Percentiles rank a stretch among this genome's conserved stretches.
These are phyloP conservation scores for Camellia lanceoleosa DNA, from an alignment of 148 eudicot species.

Conservation along the genomic window DNA sequence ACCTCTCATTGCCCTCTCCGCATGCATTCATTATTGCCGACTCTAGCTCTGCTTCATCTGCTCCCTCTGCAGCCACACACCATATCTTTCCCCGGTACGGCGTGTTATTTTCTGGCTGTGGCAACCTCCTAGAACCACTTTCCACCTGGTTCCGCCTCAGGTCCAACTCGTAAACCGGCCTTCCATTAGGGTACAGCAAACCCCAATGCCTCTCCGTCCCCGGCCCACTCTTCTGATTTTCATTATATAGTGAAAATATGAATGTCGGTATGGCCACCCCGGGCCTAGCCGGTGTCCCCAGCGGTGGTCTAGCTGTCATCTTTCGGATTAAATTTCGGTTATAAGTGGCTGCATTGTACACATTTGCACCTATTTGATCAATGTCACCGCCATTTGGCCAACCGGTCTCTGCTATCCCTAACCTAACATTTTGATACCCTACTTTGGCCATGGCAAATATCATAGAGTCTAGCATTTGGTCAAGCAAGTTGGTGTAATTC, in stretches of 20 bases:
- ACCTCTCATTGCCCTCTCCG: slow-evolving; percentile 39
- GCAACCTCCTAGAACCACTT: slow-evolving; percentile 16
- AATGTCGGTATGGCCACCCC: slow-evolving; percentile 54
- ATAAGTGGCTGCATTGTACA: slow-evolving; percentile 74
- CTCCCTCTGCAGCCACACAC: slow-evolving; percentile 55
- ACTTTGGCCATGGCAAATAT: slow-evolving; percentile 56
- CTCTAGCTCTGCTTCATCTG: slow-evolving; percentile 28
- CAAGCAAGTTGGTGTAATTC: slow-evolving; percentile 63
- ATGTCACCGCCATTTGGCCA: slow-evolving; percentile 81
- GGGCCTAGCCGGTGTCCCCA: slow-evolving; percentile 83
- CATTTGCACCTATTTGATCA: slow-evolving; percentile 66
- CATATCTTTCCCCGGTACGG: slow-evolving; percentile 53
- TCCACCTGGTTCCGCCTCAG: slow-evolving; percentile 26
- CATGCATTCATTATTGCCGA: slow-evolving; percentile 38
- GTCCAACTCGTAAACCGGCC: slow-evolving; percentile 47
- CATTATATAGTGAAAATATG: slow-evolving; percentile 66
- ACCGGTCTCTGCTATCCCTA: slow-evolving; percentile 75
- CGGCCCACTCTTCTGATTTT: slow-evolving; percentile 61
- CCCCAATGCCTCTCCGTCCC: slow-evolving; percentile 89
- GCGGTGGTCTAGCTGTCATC: slow-evolving; percentile 41
- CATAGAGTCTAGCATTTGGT: slow-evolving; percentile 79
- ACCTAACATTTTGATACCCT: slow-evolving; percentile 44
- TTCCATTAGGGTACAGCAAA: slow-evolving; percentile 39
- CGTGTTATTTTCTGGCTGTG: slow-evolving; percentile 32
- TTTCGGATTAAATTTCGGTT: slow-evolving; percentile 57